Base-by-base conservation (phyloP, 2,329 filamentous ascomycete genomes). In the Incumbomyces delicatus region DNA sequence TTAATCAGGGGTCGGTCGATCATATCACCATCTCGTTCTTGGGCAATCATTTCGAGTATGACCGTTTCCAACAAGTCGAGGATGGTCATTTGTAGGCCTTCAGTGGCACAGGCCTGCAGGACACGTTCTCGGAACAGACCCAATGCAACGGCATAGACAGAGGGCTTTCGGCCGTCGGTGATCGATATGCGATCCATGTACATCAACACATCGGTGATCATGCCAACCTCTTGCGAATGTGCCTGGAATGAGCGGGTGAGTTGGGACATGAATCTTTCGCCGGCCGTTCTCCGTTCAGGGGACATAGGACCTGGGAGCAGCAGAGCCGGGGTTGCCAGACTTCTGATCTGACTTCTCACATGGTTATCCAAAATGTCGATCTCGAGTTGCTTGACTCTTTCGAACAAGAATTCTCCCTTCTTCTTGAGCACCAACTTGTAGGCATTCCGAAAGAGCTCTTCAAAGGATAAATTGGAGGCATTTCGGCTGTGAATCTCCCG, bases 171-270 rank as follows among this genome's bases (percentile, higher is more conserved):
- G 50, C 81, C 77, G 52, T 94, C 87, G 31, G 80, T 73, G 41
- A 80, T 83, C 59, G 85, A 88, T 22, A 89, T 82, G 41, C 88
- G 83, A 61, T 98, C 77, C 73, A 98, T 87, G 61, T 95, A 95
- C 88, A 96, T 95, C 43, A 96, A 74, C 29, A 96, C 87, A 63
- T 96, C 92, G 3, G 89, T 88, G 42, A 87, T 83, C 90, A 96
- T 96, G 61, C 87, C 88, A 86, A 95, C 95, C 37, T 85, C 89
- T 47, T 85, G 78, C 61, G 89, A 86, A 61, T 98, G 89, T 52
- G 94, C 85, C 50, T 88, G 80, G 87, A 89, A 98, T 2, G 82
- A 80, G 48, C 81, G 74, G 56, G 83, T 83, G 12, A 96, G 65
- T 0, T 80, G 83, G 46, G 78, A 78, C 49, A 98, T 66, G 54